Conservation (phyloP, 805 yeast genomes). For the Debaryomyces castellii region DNA sequence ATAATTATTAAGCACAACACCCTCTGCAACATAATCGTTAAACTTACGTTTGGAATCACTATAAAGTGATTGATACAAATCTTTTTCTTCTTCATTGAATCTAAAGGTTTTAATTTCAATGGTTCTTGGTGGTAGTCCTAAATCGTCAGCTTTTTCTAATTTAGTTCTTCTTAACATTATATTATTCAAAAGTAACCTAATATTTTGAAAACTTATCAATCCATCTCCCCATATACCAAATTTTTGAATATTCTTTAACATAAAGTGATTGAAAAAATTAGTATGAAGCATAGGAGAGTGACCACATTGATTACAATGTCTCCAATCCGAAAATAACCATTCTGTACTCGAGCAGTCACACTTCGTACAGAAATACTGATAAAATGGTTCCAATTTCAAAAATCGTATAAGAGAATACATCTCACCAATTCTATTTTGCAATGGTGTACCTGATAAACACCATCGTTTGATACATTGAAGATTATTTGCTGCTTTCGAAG, state of each 20-base stretch:
- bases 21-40: constrained; percentile 91
- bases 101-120: constrained; percentile 84
- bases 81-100: constrained; percentile 94
- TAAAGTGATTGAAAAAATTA: constrained; percentile 92
- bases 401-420: constrained; percentile 89
- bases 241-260: constrained; percentile 90
- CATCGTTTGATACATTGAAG: constrained; percentile 73
- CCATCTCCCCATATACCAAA: constrained; percentile 84
- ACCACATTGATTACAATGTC: constrained; percentile 83
- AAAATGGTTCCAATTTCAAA: constrained; percentile 79
- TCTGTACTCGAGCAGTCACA: constrained; percentile 81
- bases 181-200: constrained; percentile 71
- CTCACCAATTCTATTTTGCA: constrained; percentile 96
- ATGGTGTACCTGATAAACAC: constrained; percentile 95
- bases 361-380: constrained; percentile 87
- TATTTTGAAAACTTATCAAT: constrained; percentile 67
- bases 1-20: constrained; percentile 93
- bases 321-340: constrained; percentile 83
- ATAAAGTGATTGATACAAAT: constrained; percentile 82
- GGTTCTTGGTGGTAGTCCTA: constrained; percentile 94
- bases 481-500: constrained; percentile 86
- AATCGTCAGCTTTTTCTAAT: constrained; percentile 93
- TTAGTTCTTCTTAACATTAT: constrained; percentile 94
- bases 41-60: constrained; percentile 84
- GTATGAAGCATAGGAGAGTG: constrained; percentile 95